These are phyloP conservation scores for Taiozyma sp. DNA, from an alignment of 1,139 yeast species.

Conservation along the genomic window DNA sequence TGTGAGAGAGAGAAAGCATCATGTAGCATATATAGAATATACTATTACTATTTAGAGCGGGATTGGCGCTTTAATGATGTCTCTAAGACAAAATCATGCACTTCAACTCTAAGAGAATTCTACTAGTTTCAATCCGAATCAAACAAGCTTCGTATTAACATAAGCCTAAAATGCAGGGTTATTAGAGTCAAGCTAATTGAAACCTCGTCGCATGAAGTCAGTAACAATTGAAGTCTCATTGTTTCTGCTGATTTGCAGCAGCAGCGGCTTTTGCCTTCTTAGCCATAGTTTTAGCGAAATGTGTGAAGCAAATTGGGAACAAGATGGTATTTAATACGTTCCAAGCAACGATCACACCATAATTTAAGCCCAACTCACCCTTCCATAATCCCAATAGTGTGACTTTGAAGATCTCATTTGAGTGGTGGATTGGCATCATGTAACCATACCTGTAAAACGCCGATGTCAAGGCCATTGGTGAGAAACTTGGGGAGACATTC, in stretches of 20 bases:
- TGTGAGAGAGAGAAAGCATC: too few species aligned
- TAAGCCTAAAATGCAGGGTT: too few species aligned
- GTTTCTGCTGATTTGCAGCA: neutral
- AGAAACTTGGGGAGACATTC: slow-evolving; percentile 58
- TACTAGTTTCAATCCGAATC: too few species aligned
- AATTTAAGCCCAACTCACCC: slow-evolving; percentile 51
- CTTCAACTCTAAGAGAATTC: too few species aligned
- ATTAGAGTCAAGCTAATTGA: too few species aligned
- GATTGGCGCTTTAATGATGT: too few species aligned
- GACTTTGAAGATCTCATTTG: slow-evolving; percentile 51
- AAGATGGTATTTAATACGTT: slow-evolving; percentile 40
- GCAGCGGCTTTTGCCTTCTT: slow-evolving; percentile 24
- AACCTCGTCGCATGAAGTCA: neutral
- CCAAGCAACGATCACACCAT: slow-evolving; percentile 59
- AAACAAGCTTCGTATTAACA: too few species aligned
- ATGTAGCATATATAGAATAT: too few species aligned
- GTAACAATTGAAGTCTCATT: neutral
- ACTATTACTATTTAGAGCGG: too few species aligned
- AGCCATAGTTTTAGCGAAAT: slow-evolving; percentile 27
- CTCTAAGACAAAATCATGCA: too few species aligned
- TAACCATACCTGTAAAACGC: slow-evolving; percentile 59
- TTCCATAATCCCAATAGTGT: slow-evolving; percentile 53
- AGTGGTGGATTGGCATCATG: slow-evolving; percentile 60
- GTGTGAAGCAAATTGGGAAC: slow-evolving; percentile 40
- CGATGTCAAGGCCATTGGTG: slow-evolving; percentile 50